phyloP scores from a whole-genome alignment of 805 yeast genomes.

The Starmerella potacharoeniae region DNA sequence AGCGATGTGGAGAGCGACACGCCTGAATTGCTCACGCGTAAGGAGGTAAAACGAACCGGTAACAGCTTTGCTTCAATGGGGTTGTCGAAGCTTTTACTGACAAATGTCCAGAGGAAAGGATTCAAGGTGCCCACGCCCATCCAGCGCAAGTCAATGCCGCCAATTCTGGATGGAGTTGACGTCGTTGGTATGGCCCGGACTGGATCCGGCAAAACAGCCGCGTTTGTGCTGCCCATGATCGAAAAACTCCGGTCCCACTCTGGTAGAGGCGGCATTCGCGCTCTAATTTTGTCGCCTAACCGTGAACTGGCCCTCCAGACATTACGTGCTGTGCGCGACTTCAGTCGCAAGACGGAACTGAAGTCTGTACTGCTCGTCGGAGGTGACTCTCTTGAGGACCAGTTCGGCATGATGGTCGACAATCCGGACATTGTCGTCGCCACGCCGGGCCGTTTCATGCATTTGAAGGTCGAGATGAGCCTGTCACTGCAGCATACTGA shows the following conservation, averaged over 20 bases:
- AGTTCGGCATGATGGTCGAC: slow-evolving; percentile 80
- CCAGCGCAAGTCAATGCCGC: slow-evolving; percentile 89
- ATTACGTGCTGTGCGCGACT: slow-evolving; percentile 75
- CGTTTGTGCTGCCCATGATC: slow-evolving; percentile 80
- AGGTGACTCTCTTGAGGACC: slow-evolving; percentile 98
- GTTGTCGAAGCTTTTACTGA: slow-evolving; percentile 55
- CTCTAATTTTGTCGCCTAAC: slow-evolving; percentile 82
- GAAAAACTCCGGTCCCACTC: slow-evolving; percentile 32
- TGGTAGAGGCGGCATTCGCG: slow-evolving; percentile 63
- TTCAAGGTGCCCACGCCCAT: slow-evolving; percentile 94
- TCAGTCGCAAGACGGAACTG: slow-evolving; percentile 70
- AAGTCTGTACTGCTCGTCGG: slow-evolving; percentile 78
- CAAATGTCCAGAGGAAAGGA: slow-evolving; percentile 72
- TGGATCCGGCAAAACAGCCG: slow-evolving; percentile 98
- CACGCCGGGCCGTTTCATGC: slow-evolving; percentile 95
- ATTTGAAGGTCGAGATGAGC: slow-evolving; percentile 90
- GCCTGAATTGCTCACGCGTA: slow-evolving; percentile 14
- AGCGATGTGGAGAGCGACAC: slow-evolving; percentile 31
- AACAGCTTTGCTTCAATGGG: slow-evolving; percentile 91
- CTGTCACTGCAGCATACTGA: slow-evolving; percentile 73
- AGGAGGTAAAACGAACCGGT: slow-evolving; percentile 24
- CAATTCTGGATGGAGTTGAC: slow-evolving; percentile 75
- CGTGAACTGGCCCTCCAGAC: slow-evolving; percentile 96
- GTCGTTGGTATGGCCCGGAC: slow-evolving; percentile 99
- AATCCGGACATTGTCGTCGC: slow-evolving; percentile 94